Evolutionary conservation across 352 stramenopile genomes (phyloP).

Genomic region (Vaucheria bursata): DNA sequence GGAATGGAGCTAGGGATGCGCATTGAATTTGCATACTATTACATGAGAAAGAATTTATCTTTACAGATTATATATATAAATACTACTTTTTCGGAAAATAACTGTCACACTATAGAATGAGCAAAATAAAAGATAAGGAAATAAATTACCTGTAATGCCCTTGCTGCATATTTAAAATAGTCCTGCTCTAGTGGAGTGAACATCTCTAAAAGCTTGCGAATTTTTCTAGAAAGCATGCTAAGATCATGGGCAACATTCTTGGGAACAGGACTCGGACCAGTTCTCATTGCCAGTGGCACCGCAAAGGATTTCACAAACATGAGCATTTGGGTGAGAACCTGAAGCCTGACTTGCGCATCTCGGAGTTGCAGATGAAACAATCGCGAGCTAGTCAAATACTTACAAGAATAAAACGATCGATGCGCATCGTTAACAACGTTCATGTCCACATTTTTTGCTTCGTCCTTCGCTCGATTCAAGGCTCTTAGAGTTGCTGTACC

Average conservation of each 20-base stretch:
- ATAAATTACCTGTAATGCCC: background rate
- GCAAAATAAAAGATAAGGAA: too few species aligned
- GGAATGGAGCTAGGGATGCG: too few species aligned
- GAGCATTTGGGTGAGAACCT: conserved; percentile 51
- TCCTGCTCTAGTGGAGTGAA: background rate
- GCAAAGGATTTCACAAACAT: background rate
- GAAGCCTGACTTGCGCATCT: conserved; percentile 72
- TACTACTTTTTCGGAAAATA: too few species aligned
- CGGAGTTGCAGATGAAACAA: conserved; percentile 76
- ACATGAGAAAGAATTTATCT: too few species aligned
- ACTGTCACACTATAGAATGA: too few species aligned
- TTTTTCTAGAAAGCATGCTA: background rate
- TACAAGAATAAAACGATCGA: conserved; percentile 70
- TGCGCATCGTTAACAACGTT: background rate
- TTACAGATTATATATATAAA: too few species aligned
- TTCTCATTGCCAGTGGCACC: background rate
- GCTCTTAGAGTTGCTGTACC: too few species aligned
- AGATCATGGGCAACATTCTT: background rate
- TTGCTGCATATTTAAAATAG: background rate
- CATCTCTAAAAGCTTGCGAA: background rate
- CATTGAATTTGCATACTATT: too few species aligned
- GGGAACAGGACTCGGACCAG: background rate
- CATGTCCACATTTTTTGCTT: too few species aligned
- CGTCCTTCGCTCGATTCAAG: too few species aligned
- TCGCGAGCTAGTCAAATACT: conserved; percentile 80